Base-by-base conservation (phyloP, 2,329 filamentous ascomycete species). In the Cordyceps pruinosa region DNA sequence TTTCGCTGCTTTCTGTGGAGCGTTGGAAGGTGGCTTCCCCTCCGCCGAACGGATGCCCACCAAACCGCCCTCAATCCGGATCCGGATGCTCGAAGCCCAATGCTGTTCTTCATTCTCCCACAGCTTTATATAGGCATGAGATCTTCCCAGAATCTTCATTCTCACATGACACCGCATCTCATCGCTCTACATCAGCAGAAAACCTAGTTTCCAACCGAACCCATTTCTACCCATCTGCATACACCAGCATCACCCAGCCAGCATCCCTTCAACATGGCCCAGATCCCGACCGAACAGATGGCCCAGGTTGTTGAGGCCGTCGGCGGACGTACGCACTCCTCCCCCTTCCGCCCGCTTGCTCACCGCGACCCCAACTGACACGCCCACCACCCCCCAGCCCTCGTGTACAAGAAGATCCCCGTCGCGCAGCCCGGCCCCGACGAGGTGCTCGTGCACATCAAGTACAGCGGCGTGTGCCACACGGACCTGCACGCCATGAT, bases 381-480 rank as follows among this genome's bases (percentile, higher is more conserved):
- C 26, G 54, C 54, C 21, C 3, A 19, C 10, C 12, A 30, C 39
- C 35, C 34, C 54, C 21, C 61, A 85, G 83, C 83, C 64, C 76
- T 84, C 66, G 73, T 82, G 60, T 90, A 87, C 81, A 91, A 90
- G 77, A 81, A 87, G 75, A 93, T 97, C 66, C 86, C 89, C 64
- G 90, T 96, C 52, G 80, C 79, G 61, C 83, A 86, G 72, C 92
- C 92, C 39, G 90, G 86, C 23, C 87, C 91, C 53, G 91, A 96
- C 76, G 89, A 97, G 75, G 89, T 96, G 64, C 87, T 97, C 63
- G 78, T 96, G 75, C 93, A 95, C 76, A 83, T 96, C 80, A 91
- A 91, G 73, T 96, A 84, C 80, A 89, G 87, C 28, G 90, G 90
- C 70, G 90, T 96, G 64, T 96, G 90, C 81, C 90, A 95, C 78